These are phyloP conservation scores for Atkinsonella texensis DNA, from an alignment of 2,329 filamentous ascomycete species.

Conservation along the genomic window DNA sequence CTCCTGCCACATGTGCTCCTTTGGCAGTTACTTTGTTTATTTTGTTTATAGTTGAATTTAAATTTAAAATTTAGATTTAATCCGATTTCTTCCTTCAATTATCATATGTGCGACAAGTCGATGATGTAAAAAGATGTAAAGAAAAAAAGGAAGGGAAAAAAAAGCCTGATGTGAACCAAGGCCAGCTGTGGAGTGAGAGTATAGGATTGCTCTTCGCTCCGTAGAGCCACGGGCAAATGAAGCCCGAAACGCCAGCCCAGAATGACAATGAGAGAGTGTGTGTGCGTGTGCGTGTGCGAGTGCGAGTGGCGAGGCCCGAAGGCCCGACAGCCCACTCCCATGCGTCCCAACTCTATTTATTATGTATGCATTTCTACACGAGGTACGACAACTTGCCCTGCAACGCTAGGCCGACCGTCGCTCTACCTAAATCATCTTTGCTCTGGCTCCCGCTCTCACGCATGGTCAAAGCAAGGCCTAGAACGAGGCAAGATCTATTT, in stretches of 20 bases:
- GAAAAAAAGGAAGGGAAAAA: too few relatives aligned
- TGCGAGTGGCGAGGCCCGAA: conserved; percentile 2
- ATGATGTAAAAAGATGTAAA: too few relatives aligned
- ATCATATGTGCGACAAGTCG: too few relatives aligned
- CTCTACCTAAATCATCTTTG: neutral
- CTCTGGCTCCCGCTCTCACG: neutral
- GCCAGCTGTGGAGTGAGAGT: neutral
- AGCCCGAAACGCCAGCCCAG: conserved; percentile 4
- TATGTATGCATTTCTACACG: neutral
- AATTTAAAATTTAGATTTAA: too few relatives aligned
- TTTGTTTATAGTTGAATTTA: neutral
- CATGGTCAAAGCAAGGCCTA: neutral
- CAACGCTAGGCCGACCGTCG: neutral
- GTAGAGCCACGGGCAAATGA: conserved; percentile 4
- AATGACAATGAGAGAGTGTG: conserved; percentile 1
- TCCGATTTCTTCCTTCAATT: too few relatives aligned
- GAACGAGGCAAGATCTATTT: neutral
- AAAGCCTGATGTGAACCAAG: neutral
- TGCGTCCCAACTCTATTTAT: conserved; percentile 1
- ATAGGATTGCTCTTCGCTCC: neutral
- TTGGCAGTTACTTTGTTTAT: neutral
- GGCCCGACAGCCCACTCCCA: conserved; percentile 4
- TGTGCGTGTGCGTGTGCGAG: too few relatives aligned
- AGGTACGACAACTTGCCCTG: neutral
- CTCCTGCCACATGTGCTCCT: neutral